Evolutionary conservation across 345 rosid genomes (phyloP).

Genomic region (Lumnitzera racemosa): DNA sequence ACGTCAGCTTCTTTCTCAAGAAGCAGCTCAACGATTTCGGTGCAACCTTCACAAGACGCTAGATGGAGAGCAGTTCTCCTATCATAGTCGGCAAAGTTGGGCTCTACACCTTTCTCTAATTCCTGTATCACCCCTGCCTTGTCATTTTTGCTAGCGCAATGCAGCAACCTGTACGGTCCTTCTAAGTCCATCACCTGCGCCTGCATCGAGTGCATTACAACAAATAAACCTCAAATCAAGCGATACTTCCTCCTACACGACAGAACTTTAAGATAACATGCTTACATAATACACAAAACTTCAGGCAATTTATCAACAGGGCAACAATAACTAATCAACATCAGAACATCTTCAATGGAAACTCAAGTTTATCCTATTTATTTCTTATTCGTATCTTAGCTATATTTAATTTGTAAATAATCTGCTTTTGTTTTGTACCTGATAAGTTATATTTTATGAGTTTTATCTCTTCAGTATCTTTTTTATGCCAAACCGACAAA

Average conservation of each 20-base stretch:
- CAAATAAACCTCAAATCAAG: background rate
- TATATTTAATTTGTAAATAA: too few relatives aligned
- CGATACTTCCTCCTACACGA: background rate
- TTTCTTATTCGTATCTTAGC: too few relatives aligned
- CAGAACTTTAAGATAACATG: background rate
- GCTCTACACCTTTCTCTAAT: constrained; percentile 38
- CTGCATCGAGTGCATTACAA: constrained; percentile 16
- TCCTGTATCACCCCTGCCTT: constrained; percentile 45
- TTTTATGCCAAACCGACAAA: too few relatives aligned
- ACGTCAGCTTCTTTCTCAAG: constrained; percentile 54
- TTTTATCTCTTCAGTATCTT: too few relatives aligned
- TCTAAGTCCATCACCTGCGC: constrained; percentile 22
- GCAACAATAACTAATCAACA: too few relatives aligned
- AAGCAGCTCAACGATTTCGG: constrained; percentile 41
- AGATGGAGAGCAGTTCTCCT: constrained; percentile 65
- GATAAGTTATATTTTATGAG: too few relatives aligned
- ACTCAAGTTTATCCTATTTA: too few relatives aligned
- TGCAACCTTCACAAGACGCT: constrained; percentile 55
- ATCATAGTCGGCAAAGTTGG: constrained; percentile 48
- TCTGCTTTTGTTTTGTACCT: too few relatives aligned
- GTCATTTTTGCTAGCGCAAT: constrained; percentile 46
- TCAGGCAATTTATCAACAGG: too few relatives aligned
- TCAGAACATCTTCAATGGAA: too few relatives aligned
- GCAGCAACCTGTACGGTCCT: constrained; percentile 41
- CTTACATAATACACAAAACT: too few relatives aligned